Base-by-base conservation (phyloP, 2,329 filamentous ascomycete species). In the Alternaria sp. region DNA sequence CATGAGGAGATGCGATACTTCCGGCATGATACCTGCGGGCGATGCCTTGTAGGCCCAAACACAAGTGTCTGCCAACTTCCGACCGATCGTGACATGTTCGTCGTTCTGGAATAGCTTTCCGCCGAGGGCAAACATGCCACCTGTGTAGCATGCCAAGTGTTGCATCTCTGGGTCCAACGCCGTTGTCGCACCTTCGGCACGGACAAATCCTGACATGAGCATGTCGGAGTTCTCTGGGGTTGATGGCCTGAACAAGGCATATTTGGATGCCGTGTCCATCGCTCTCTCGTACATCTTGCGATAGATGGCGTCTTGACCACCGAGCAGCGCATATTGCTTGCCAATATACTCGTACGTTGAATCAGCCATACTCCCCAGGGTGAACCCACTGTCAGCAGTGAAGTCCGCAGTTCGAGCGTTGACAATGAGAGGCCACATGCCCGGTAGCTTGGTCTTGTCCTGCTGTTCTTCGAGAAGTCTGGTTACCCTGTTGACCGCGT, bases 111-210 rank as follows among this genome's bases (percentile, higher is more conserved):
- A 89, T 1, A 89, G 71, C 69, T 85, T 86, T 47, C 87, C 84
- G 26, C 87, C 88, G 0, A 90, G 76, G 0, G 85, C 87, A 63
- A 88, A 86, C 87, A 89, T 89, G 56, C 87, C 88, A 11, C 88
- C 88, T 0, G 85, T 82, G 71, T 87, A 89, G 78, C 88, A 90
- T 23, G 81, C 83, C 13, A 89, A 81, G 74, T 90, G 88, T 55
- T 87, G 84, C 25, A 84, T 83, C 67, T 88, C 83, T 12, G 87
- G 83, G 11, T 83, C 78, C 6, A 87, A 77, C 9, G 69, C 64
- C 3, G 68, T 63, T 5, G 69, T 74, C 30, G 68, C 62, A 58
- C 62, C 70, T 46, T 77, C 75, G 1, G 79, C 79, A 15, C 78
- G 79, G 7, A 82, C 79, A 25, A 80, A 79, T 13, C 84, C 84